These are phyloP conservation scores for Globisporangium perplexum DNA, from an alignment of 352 stramenopile species.

Conservation along the genomic window DNA sequence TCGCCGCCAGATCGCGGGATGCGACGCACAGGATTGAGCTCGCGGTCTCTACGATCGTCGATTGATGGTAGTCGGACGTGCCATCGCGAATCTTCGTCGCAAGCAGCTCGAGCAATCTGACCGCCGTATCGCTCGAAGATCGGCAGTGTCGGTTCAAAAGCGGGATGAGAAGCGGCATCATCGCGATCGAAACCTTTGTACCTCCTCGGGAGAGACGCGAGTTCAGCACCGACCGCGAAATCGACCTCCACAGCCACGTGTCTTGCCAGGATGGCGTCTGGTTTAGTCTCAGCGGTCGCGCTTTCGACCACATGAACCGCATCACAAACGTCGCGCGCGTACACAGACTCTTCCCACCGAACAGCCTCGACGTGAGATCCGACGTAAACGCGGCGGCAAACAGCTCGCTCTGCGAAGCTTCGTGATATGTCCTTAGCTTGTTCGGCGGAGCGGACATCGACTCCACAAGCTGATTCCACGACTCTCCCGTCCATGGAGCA, in stretches of 20 bases:
- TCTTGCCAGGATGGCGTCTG: constrained; percentile 34
- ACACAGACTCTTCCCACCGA: constrained; percentile 19
- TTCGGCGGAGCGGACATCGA: constrained; percentile 24
- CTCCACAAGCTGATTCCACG: constrained; percentile 14
- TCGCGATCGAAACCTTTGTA: constrained; percentile 27
- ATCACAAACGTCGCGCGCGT: constrained; percentile 32
- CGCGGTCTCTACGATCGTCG: constrained; percentile 24
- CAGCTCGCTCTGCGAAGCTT: not conserved
- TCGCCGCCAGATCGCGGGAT: not conserved
- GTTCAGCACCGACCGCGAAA: constrained; percentile 27
- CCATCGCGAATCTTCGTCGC: constrained; percentile 24
- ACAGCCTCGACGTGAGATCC: constrained; percentile 11
- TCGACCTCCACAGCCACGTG: constrained; percentile 32
- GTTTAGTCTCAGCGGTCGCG: constrained; percentile 21
- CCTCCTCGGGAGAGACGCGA: constrained; percentile 17
- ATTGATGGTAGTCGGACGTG: constrained; percentile 18
- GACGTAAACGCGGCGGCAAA: constrained; percentile 3
- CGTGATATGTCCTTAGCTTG: constrained; percentile 10
- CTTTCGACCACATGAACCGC: constrained; percentile 44
- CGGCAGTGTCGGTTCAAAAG: constrained; percentile 28
- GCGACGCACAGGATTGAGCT: constrained; percentile 32
- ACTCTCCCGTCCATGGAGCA: not conserved
- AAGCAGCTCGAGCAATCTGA: constrained; percentile 38
- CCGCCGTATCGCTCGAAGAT: constrained; percentile 28
- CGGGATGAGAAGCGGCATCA: constrained; percentile 34